Conservation (phyloP, 331 rosid genomes). For the Arachis monticola region DNA sequence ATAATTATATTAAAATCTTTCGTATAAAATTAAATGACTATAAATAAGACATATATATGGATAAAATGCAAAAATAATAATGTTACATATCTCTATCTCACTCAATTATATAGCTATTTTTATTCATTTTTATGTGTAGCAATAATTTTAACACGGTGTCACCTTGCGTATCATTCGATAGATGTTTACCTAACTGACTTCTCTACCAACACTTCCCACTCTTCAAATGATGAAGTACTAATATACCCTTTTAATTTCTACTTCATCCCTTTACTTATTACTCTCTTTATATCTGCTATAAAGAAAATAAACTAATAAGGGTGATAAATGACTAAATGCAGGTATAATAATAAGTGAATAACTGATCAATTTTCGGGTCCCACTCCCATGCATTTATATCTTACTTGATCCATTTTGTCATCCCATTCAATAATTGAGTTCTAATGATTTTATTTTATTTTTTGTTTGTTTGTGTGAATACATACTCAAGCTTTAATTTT, state of each 20-base stretch:
- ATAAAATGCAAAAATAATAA: slow-evolving; percentile 14
- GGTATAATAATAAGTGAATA: slow-evolving; percentile 11
- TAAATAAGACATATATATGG: not conserved
- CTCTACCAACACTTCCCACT: slow-evolving; percentile 21
- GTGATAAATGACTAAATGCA: slow-evolving; percentile 40
- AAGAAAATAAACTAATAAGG: slow-evolving; percentile 24
- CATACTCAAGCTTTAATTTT: not conserved
- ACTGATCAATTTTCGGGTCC: slow-evolving; percentile 55
- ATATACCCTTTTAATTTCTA: slow-evolving; percentile 30
- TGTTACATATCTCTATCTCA: not conserved
- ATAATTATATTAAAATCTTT: too few species aligned
- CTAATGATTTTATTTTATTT: slow-evolving; percentile 26
- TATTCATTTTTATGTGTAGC: not conserved
- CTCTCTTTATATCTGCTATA: not conserved
- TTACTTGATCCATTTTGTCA: slow-evolving; percentile 49
- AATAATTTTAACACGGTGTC: slow-evolving; percentile 42
- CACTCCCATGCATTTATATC: slow-evolving; percentile 42
- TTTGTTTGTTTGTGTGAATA: not conserved
- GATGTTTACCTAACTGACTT: slow-evolving; percentile 56
- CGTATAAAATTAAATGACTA: too few species aligned
- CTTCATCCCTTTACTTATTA: slow-evolving; percentile 27
- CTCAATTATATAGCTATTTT: slow-evolving; percentile 32
- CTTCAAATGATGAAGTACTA: slow-evolving; percentile 37
- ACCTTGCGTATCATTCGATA: slow-evolving; percentile 34
- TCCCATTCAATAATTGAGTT: slow-evolving; percentile 55